phyloP scores from a whole-genome alignment of 2,329 filamentous ascomycete genomes.

The Raffaelea deltoideospora region DNA sequence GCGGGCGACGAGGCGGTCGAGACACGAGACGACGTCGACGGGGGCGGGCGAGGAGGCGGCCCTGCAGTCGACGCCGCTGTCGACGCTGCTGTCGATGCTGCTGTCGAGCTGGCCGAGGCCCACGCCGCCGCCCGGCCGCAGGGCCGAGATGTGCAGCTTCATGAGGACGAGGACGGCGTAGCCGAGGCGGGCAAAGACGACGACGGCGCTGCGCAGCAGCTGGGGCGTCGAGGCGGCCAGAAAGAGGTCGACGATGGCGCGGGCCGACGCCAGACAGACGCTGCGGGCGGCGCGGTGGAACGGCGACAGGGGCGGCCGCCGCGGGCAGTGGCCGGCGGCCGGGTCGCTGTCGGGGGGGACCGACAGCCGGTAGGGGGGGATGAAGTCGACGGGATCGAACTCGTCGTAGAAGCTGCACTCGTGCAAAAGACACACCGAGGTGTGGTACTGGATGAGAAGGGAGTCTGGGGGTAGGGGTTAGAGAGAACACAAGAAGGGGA shows the following conservation, averaged over 20 bases:
- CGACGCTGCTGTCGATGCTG: background rate
- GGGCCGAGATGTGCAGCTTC: slow-evolving; percentile 6
- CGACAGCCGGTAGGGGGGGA: slow-evolving; percentile 5
- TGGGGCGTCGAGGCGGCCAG: slow-evolving; percentile 3
- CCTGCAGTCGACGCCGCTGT: background rate
- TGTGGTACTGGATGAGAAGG: slow-evolving; percentile 7
- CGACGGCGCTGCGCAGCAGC: slow-evolving; percentile 2
- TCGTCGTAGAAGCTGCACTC: slow-evolving; percentile 6
- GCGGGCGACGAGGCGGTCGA: background rate
- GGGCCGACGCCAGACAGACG: slow-evolving; percentile 4
- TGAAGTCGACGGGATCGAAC: slow-evolving; percentile 6
- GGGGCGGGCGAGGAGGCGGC: background rate
- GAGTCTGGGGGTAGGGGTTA: slow-evolving; percentile 2
- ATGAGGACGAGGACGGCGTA: slow-evolving; percentile 6
- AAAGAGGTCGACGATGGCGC: slow-evolving; percentile 5
- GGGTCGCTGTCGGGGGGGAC: background rate
- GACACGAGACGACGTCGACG: no score
- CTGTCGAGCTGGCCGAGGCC: slow-evolving; percentile 2
- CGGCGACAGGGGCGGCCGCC: background rate
- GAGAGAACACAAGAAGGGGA: no score
- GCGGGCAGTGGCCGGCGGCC: background rate
- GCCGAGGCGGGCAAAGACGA: slow-evolving; percentile 5
- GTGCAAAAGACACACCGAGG: slow-evolving; percentile 4
- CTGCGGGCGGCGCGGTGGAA: slow-evolving; percentile 1
- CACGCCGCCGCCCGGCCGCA: slow-evolving; percentile 5